phyloP scores from a whole-genome alignment of 345 rosid species.

The Pseudoturritis turrita region DNA sequence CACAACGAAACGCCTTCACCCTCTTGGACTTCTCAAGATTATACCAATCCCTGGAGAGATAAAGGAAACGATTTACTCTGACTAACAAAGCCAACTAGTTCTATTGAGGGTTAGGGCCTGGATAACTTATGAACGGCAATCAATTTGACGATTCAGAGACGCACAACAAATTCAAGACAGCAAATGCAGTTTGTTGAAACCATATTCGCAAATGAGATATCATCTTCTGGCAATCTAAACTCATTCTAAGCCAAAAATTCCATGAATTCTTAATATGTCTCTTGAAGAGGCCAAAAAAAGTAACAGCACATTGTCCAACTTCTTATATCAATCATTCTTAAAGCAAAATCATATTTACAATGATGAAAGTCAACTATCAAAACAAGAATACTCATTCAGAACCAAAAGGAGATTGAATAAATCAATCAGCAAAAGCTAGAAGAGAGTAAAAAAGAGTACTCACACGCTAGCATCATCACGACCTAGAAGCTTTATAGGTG shows the following conservation, averaged over 20 bases:
- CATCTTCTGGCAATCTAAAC: neutral
- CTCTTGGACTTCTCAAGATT: constrained; percentile 96
- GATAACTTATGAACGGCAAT: neutral
- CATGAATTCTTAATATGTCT: neutral
- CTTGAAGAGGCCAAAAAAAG: neutral
- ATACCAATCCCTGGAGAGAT: constrained; percentile 80
- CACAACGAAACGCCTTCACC: constrained; percentile 96
- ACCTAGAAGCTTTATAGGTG: constrained; percentile 98
- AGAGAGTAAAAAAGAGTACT: constrained; percentile 28
- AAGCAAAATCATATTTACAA: neutral
- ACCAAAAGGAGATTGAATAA: neutral
- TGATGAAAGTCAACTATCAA: neutral
- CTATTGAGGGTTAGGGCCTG: neutral
- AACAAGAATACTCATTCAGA: neutral
- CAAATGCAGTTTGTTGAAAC: neutral
- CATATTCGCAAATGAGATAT: neutral
- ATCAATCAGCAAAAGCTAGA: neutral
- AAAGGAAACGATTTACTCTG: neutral
- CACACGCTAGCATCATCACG: constrained; percentile 97
- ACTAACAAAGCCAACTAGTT: neutral
- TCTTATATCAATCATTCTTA: neutral
- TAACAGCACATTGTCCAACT: neutral
- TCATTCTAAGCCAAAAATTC: neutral
- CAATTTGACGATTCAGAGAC: neutral
- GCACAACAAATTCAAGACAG: neutral